These are phyloP conservation scores for Colletotrichum sp. DNA, from an alignment of 2,329 filamentous ascomycete species.

Conservation along the genomic window DNA sequence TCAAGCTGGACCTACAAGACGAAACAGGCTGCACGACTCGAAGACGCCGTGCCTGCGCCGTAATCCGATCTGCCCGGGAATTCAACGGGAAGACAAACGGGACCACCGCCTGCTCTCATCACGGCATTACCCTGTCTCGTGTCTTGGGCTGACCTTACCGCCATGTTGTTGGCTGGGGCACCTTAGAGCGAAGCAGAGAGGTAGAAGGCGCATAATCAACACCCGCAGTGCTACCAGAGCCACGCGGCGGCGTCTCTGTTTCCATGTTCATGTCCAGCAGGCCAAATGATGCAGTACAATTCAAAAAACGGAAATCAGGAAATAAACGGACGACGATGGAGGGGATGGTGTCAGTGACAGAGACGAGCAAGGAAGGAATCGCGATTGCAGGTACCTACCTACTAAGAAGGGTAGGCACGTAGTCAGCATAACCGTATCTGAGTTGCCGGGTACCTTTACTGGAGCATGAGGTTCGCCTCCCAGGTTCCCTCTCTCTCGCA, in stretches of 20 bases:
- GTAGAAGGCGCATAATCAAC: neutral
- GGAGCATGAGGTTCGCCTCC: neutral
- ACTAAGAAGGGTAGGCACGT: neutral
- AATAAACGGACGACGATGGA: neutral
- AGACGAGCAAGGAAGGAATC: neutral
- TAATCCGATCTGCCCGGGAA: neutral
- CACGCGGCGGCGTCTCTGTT: neutral
- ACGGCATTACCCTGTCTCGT: neutral
- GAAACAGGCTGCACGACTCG: constrained; percentile 8
- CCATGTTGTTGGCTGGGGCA: neutral
- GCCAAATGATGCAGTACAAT: neutral
- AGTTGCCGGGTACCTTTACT: neutral
- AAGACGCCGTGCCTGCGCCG: neutral
- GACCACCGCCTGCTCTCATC: neutral
- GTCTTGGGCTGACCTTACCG: neutral
- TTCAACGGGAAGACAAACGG: neutral
- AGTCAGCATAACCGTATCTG: neutral
- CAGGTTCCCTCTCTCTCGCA: neutral
- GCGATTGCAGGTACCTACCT: neutral
- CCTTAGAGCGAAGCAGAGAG: neutral
- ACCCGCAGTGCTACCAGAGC: neutral
- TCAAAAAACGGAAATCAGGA: neutral
- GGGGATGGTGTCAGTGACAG: neutral
- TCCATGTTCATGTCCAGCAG: neutral
- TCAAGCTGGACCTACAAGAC: neutral